Evolutionary conservation across 371 early-diverging fungal genomes (phyloP).

Genomic region (Dinochytrium kinnereticum): DNA sequence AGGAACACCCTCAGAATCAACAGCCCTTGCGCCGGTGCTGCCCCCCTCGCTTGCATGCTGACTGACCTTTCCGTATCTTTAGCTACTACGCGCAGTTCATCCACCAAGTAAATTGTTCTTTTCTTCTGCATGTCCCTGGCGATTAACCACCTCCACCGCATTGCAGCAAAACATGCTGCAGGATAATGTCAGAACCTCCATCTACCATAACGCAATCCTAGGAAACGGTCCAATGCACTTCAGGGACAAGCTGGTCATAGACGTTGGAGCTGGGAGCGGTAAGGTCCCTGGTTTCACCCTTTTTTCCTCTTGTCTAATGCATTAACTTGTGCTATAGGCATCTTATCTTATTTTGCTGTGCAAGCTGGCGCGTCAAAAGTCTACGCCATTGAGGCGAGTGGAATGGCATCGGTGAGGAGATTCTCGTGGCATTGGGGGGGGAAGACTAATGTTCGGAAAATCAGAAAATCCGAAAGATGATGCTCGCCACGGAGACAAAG

Average conservation of each 20-base stretch:
- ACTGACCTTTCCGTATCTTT: too few relatives aligned
- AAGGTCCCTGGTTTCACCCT: neutral
- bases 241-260: slow-evolving; percentile 83
- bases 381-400: slow-evolving; percentile 96
- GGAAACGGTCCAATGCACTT: slow-evolving; percentile 77
- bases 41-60: too few relatives aligned
- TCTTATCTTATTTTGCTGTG: slow-evolving; percentile 92
- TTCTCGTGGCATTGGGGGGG: neutral
- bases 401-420: slow-evolving; percentile 77
- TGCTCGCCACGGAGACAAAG: slow-evolving; percentile 66
- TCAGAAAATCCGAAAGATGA: slow-evolving; percentile 84
- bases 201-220: slow-evolving; percentile 91
- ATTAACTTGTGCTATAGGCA: slow-evolving; percentile 60
- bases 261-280: slow-evolving; percentile 90
- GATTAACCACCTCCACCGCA: too few relatives aligned
- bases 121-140: neutral
- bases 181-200: slow-evolving; percentile 90
- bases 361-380: slow-evolving; percentile 91
- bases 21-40: too few relatives aligned
- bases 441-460: slow-evolving; percentile 27
- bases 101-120: slow-evolving; percentile 75
- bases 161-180: slow-evolving; percentile 98
- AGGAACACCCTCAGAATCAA: neutral
- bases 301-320: neutral
- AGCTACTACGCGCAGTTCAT: slow-evolving; percentile 94